Base-by-base conservation (phyloP, 345 rosid genomes). In the Pugionium cornutum region DNA sequence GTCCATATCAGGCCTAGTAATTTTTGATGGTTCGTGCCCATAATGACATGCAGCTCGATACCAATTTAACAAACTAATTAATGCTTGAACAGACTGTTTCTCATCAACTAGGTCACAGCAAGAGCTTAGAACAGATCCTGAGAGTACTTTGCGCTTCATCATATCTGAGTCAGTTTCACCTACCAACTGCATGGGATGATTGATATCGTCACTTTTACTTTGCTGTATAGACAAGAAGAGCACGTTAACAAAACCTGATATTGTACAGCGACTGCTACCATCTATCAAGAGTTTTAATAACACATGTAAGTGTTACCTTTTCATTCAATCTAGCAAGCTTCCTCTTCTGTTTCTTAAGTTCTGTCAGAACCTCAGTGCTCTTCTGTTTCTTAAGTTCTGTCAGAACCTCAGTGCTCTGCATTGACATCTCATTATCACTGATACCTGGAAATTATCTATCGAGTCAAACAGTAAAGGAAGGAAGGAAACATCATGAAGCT, bases 1-100 rank as follows among this genome's bases (percentile, higher is more conserved):
- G 47, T 29, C 1, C 6, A 45, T 44, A 26, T 43, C 66, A 9
- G 64, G 67, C 10, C 29, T 75, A 46, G 63, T 48, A 72, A 57
- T 50, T 42, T 48, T 76, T 36, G 75, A 66, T 70, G 88, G 66
- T 76, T 87, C 88, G 8, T 81, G 72, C 10, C 92, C 85, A 69
- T 75, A 86, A 58, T 77, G 89, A 76, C 96, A 88, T 32, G 89
- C 95, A 63, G 96, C 86, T 69, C 87, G 82, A 70, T 86, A 94
- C 61, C 83, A 87, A 70, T 90, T 94, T 53, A 90, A 46, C 51
- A 90, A 64, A 69, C 84, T 78, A 56, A 53, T 64, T 55, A 94
- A 62, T 54, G 96, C 90, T 58, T 85, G 74, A 32, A 81, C 72
- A 71, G 76, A 83, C 33, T 80, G 84, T 63, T 82, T 68, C 78